A percentile compares a stretch with the other conserved stretches of the same genome.
These are phyloP conservation scores for Clonostachys chloroleuca DNA, from an alignment of 2,329 filamentous ascomycete genomes.

Conservation along the genomic window DNA sequence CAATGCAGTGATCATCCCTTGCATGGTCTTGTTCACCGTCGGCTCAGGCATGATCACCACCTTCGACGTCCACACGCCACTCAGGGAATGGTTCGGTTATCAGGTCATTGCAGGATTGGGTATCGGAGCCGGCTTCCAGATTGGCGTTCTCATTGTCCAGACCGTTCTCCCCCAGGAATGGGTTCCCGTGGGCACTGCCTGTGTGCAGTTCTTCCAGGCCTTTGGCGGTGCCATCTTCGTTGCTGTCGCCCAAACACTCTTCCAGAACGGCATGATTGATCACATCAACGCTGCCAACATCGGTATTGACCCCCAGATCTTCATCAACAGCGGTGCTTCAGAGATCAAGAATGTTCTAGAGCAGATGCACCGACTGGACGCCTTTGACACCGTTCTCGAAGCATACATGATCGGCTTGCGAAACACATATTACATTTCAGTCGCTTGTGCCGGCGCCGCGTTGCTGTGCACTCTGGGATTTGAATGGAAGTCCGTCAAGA, in stretches of 20 bases:
- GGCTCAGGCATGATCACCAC: constrained; percentile 52
- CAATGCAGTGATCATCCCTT: constrained; percentile 31
- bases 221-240: constrained; percentile 27
- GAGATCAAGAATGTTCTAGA: constrained; percentile 35
- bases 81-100: constrained; percentile 52
- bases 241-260: constrained; percentile 10
- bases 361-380: constrained; percentile 31
- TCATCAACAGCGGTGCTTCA: constrained; percentile 33
- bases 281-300: constrained; percentile 21
- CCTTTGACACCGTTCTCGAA: constrained; percentile 33
- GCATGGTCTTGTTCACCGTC: constrained; percentile 33
- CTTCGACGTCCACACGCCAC: constrained; percentile 37
- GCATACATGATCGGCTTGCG: constrained; percentile 46
- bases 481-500: constrained; percentile 51
- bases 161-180: constrained; percentile 30
- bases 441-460: constrained; percentile 38
- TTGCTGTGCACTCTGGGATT: constrained; percentile 38
- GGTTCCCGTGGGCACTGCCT: constrained; percentile 7
- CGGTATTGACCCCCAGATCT: constrained; percentile 4
- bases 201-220: constrained; percentile 29
- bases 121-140: constrained; percentile 42
- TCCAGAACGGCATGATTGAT: constrained; percentile 6
- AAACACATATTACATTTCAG: constrained; percentile 46
- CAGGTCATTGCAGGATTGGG: constrained; percentile 52
- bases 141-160: constrained; percentile 44